phyloP scores from a whole-genome alignment of 805 yeast genomes.

The Cyberlindnera mississippiensis region DNA sequence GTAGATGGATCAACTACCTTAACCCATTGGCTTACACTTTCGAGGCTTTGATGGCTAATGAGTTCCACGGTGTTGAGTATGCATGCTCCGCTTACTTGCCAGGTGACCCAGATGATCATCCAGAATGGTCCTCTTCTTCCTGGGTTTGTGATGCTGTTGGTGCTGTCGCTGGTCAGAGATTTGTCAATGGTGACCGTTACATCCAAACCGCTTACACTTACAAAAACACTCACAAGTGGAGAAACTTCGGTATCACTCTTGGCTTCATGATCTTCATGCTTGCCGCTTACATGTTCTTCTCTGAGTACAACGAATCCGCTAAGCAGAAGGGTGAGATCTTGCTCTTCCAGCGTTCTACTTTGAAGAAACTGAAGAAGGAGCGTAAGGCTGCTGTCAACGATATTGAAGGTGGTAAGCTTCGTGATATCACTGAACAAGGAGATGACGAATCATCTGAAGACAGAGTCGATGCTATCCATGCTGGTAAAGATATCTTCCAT shows the following conservation, averaged over 20 bases:
- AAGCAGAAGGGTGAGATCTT: slow-evolving; percentile 70
- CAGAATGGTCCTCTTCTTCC: slow-evolving; percentile 27
- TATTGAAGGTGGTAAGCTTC: slow-evolving; percentile 28
- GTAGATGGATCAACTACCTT: slow-evolving; percentile 59
- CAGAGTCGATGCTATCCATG: slow-evolving; percentile 29
- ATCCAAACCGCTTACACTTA: slow-evolving; percentile 42
- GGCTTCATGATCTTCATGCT: slow-evolving; percentile 56
- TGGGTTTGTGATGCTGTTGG: slow-evolving; percentile 56
- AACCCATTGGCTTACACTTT: slow-evolving; percentile 57
- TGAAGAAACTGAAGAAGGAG: slow-evolving; percentile 43
- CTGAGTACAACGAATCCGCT: slow-evolving; percentile 58
- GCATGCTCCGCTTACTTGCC: slow-evolving; percentile 49
- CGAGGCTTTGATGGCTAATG: slow-evolving; percentile 56
- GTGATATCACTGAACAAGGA: slow-evolving; percentile 25
- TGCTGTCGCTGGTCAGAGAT: slow-evolving; percentile 44
- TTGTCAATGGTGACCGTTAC: slow-evolving; percentile 52
- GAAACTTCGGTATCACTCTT: slow-evolving; percentile 58
- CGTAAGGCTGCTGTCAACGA: slow-evolving; percentile 25
- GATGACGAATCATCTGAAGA: slow-evolving; percentile 17
- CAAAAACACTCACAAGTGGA: slow-evolving; percentile 49
- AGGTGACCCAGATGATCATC: slow-evolving; percentile 26
- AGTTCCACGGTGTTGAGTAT: slow-evolving; percentile 45
- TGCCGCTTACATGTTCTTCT: slow-evolving; percentile 45
- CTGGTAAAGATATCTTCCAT: slow-evolving; percentile 55
- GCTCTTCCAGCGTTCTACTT: slow-evolving; percentile 49